phyloP scores from a whole-genome alignment of 176 grass and related monocot species.

The Triticum monococcum region DNA sequence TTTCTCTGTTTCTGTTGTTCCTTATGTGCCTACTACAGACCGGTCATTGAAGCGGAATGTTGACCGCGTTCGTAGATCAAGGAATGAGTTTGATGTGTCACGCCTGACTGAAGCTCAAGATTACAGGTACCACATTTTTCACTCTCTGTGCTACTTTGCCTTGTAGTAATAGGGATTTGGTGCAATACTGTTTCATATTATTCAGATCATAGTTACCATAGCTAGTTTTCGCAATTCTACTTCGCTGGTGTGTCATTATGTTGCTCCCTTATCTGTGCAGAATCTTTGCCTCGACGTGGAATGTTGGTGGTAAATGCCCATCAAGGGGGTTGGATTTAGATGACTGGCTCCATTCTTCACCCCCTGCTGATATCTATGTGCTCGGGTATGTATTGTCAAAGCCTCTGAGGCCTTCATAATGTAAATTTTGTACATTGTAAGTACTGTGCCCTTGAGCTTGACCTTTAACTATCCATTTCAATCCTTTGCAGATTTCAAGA shows the following conservation, averaged over 20 bases:
- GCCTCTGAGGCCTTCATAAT: not conserved
- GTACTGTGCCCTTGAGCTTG: not conserved
- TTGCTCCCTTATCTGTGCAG: conserved; percentile 29
- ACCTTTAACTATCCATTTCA: not conserved
- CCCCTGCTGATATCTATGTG: conserved; percentile 94
- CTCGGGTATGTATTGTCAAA: conserved; percentile 53
- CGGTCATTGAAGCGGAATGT: conserved; percentile 27
- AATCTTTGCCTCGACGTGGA: conserved; percentile 94
- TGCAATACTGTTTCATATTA: not conserved
- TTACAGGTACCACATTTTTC: conserved; percentile 48
- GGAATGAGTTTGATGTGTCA: conserved; percentile 45
- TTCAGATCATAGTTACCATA: not conserved
- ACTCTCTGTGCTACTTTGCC: not conserved
- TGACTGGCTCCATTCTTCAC: conserved; percentile 92
- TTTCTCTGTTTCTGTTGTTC: not conserved
- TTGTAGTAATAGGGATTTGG: not conserved
- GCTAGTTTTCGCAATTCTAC: not conserved
- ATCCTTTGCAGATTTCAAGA: conserved; percentile 73
- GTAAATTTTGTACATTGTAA: not conserved
- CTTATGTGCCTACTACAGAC: conserved; percentile 1
- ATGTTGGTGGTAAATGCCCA: conserved; percentile 94
- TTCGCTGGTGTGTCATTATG: not conserved
- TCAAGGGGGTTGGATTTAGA: conserved; percentile 78
- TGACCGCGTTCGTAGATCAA: conserved; percentile 35
- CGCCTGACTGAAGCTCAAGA: conserved; percentile 72